A percentile compares a stretch with the other conserved stretches of the same genome.
Evolutionary conservation across 2,329 filamentous ascomycete genomes (phyloP).

Genomic region (Hyphodiscus sp.): DNA sequence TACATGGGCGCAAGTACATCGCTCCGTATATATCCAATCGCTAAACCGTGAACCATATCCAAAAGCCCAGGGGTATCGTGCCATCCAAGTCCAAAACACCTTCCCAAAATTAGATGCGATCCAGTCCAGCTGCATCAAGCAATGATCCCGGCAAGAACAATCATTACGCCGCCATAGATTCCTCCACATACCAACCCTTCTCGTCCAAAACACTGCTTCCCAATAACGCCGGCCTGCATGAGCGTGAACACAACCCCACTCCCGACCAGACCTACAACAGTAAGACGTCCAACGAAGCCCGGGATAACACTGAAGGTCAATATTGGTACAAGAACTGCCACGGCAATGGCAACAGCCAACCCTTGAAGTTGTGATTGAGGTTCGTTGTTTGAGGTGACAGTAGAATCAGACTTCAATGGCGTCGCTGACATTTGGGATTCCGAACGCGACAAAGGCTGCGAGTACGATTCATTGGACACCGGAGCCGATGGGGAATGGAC

Average conservation of each 20-base stretch:
- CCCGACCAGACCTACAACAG: slow-evolving; percentile 48
- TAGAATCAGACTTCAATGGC: background rate
- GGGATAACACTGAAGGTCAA: slow-evolving; percentile 52
- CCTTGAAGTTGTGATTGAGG: slow-evolving; percentile 22
- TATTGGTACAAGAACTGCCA: slow-evolving; percentile 51
- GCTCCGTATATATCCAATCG: background rate
- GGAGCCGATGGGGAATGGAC: slow-evolving; percentile 3
- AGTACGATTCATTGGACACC: slow-evolving; percentile 8
- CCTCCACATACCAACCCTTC: slow-evolving; percentile 22
- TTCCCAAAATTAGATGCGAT: background rate
- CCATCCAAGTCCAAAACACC: slow-evolving; percentile 1
- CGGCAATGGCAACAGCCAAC: slow-evolving; percentile 41
- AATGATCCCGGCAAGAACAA: slow-evolving; percentile 24
- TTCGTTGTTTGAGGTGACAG: background rate
- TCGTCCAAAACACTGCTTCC: slow-evolving; percentile 8
- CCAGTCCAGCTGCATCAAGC: background rate
- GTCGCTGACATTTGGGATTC: background rate
- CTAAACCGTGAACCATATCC: background rate
- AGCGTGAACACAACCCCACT: slow-evolving; percentile 33
- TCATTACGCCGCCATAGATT: slow-evolving; percentile 26
- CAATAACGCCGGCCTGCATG: slow-evolving; percentile 15
- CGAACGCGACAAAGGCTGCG: slow-evolving; percentile 1
- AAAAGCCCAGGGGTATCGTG: background rate
- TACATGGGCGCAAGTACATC: background rate
- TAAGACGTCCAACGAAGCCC: slow-evolving; percentile 50